phyloP scores from a whole-genome alignment of 768 basidiomycete species.

The Panellus pusillus region DNA sequence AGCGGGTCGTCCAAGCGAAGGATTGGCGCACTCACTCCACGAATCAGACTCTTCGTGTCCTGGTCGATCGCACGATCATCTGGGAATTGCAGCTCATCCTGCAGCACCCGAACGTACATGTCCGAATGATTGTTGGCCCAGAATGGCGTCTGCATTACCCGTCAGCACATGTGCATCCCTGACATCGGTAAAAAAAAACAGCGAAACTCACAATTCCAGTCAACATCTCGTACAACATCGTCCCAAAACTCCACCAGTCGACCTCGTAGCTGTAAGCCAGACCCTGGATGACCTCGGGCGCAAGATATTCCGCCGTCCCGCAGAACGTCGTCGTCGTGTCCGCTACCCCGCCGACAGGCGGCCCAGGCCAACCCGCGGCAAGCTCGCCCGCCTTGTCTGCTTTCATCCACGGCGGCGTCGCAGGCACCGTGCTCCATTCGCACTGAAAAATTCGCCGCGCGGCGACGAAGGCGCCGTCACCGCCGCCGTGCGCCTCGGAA shows the following conservation, averaged over 20 bases:
- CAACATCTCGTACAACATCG: constrained; percentile 97
- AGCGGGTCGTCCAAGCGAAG: neutral
- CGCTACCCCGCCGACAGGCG: constrained; percentile 39
- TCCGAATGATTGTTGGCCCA: constrained; percentile 92
- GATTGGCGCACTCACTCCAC: constrained; percentile 70
- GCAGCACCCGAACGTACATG: constrained; percentile 92
- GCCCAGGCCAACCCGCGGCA: constrained; percentile 58
- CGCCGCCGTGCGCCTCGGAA: constrained; percentile 54
- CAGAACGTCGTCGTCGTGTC: constrained; percentile 88
- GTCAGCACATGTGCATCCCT: constrained; percentile 8
- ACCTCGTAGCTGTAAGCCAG: constrained; percentile 90
- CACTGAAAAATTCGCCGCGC: constrained; percentile 48
- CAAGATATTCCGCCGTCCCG: constrained; percentile 95
- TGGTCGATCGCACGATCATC: constrained; percentile 92
- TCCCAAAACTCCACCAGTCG: constrained; percentile 98
- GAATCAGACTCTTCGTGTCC: constrained; percentile 92
- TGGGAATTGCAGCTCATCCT: constrained; percentile 87
- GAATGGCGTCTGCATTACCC: constrained; percentile 70
- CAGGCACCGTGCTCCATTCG: constrained; percentile 31
- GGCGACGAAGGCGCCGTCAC: constrained; percentile 61
- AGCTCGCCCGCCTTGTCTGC: constrained; percentile 55
- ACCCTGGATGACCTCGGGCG: constrained; percentile 95
- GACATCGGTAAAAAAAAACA: no score
- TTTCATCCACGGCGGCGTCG: constrained; percentile 80
- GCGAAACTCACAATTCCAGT: constrained; percentile 79